phyloP scores from a whole-genome alignment of 2,329 filamentous ascomycete genomes.

The Aureobasidium lini region DNA sequence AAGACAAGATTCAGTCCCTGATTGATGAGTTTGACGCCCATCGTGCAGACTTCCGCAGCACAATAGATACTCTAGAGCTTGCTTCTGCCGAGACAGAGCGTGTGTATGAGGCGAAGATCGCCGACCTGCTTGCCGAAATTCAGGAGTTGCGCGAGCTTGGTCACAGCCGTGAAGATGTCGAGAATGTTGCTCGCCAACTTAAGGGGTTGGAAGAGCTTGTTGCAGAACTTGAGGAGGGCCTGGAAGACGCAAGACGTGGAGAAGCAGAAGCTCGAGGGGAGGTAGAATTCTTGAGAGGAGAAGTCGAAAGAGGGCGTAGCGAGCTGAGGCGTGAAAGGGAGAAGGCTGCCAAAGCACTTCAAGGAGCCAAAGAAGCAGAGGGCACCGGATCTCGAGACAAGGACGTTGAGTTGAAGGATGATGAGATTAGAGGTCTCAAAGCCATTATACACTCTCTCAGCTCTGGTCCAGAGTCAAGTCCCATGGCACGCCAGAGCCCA shows the following conservation, averaged over 20 bases:
- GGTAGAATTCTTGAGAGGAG: conserved; percentile 88
- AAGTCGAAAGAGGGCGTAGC: conserved; percentile 83
- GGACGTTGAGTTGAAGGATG: conserved; percentile 87
- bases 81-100: conserved; percentile 92
- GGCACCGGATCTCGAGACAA: conserved; percentile 42
- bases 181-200: conserved; percentile 80
- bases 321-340: conserved; percentile 85
- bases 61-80: conserved; percentile 91
- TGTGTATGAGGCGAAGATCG: conserved; percentile 90
- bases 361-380: conserved; percentile 38
- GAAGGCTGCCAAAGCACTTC: conserved; percentile 59
- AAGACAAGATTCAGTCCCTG: conserved; percentile 88
- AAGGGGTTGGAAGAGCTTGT: conserved; percentile 95
- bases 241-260: conserved; percentile 87
- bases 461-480: conserved; percentile 50
- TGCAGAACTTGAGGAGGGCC: conserved; percentile 89
- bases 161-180: conserved; percentile 78
- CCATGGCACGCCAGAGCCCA: conserved; percentile 9
- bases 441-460: conserved; percentile 96
- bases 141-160: conserved; percentile 65
- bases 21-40: conserved; percentile 93
- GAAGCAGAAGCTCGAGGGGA: conserved; percentile 94
- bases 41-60: conserved; percentile 90
- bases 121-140: conserved; percentile 75
- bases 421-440: conserved; percentile 93